Evolutionary conservation across 1,284 basidiomycete species (phyloP).

Genomic region (Ustilago shanxiensis): DNA sequence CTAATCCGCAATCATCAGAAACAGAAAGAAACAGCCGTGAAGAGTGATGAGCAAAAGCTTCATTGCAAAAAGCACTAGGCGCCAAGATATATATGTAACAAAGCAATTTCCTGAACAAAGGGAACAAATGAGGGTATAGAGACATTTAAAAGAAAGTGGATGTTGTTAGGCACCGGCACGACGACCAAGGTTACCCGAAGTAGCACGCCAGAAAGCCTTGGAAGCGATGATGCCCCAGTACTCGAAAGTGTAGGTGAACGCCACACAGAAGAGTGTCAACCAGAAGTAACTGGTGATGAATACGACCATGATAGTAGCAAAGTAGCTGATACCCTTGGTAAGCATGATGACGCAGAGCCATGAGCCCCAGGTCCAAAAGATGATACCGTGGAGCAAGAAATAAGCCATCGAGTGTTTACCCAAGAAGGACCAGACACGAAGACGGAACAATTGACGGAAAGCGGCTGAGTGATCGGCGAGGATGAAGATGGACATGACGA

Average conservation of each 20-base stretch:
- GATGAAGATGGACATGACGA: constrained; percentile 57
- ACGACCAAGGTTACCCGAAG: constrained; percentile 55
- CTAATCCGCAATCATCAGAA: not conserved
- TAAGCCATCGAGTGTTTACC: constrained; percentile 60
- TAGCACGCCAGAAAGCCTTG: constrained; percentile 58
- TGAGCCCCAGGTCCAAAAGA: constrained; percentile 63
- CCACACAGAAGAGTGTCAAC: constrained; percentile 53
- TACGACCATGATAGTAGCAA: constrained; percentile 53
- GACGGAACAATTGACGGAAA: constrained; percentile 57
- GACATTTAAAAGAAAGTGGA: constrained; percentile 1
- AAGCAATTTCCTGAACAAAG: not conserved
- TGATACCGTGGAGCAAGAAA: constrained; percentile 61
- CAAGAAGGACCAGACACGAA: constrained; percentile 57
- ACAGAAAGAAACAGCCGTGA: not conserved
- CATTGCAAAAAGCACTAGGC: constrained; percentile 9
- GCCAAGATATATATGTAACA: not conserved
- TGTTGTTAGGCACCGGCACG: constrained; percentile 28
- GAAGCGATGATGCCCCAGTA: constrained; percentile 60
- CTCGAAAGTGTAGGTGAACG: constrained; percentile 62
- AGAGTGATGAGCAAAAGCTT: not conserved
- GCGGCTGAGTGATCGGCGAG: constrained; percentile 54
- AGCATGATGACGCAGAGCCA: constrained; percentile 56
- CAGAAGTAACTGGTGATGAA: constrained; percentile 54
- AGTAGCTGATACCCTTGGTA: constrained; percentile 47
- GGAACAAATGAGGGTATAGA: constrained; percentile 16